Base-by-base conservation (phyloP, 176 grass and related monocot species). In the Musa acuminata region DNA sequence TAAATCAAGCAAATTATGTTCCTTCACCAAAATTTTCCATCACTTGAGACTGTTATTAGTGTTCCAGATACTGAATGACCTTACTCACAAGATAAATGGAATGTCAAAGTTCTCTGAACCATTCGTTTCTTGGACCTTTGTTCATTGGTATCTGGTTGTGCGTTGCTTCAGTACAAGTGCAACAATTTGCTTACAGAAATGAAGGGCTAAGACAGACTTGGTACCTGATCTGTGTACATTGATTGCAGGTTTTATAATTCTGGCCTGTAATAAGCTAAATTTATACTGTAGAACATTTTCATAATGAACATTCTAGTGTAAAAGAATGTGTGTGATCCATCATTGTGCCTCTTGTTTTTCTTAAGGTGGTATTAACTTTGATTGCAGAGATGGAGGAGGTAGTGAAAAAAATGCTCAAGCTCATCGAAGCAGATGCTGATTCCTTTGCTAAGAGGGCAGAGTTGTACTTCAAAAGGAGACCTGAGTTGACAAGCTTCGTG, bases 401-500 rank as follows among this genome's bases (percentile, higher is more conserved):
- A 55, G 85, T 88, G 7, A 88, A 91, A 78, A 75, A 74, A 49
- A 91, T 88, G 83, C 83, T 88, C 55, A 72, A 85, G 59, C 85
- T 91, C 57, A 85, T 91, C 9, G 89, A 86, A 67, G 83, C 87
- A 69, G 89, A 91, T 75, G 89, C 85, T 0, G 89, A 91, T 79
- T 91, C 89, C 71, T 91, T 91, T 69, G 84, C 85, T 29, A 87
- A 85, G 78, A 85, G 89, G 26, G 89, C 89, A 73, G 89, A 91
- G 55, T 88, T 91, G 89, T 91, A 91, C 75, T 91, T 88, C 75
- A 91, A 91, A 72, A 76, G 85, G 66, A 81, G 89, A 12, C 89
- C 89, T 3, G 89, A 91, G 59, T 85, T 91, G 74, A 91, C 88
- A 79, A 85, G 69, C 79, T 80, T 82, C 63, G 89, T 91, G 52